Base-by-base conservation (phyloP, 805 yeast genomes). In the Candida ovalis region DNA sequence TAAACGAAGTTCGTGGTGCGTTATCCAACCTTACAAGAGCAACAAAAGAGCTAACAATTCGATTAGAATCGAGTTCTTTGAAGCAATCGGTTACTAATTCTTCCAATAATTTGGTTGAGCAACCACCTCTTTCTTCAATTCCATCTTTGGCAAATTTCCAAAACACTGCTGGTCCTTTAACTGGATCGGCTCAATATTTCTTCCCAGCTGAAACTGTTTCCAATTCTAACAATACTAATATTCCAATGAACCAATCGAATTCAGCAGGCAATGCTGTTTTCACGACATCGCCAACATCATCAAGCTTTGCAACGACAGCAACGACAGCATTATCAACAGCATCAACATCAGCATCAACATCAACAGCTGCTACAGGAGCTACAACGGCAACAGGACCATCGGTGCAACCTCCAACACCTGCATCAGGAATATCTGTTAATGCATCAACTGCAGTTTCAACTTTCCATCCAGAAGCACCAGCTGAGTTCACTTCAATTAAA, bases 31-130 rank as follows among this genome's bases (percentile, higher is more conserved):
- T 92, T 49, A 91, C 97, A 0, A 82, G 88, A 54, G 86, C 91
- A 3, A 88, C 97, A 3, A 92, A 92, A 60, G 98, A 92, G 60
- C 86, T 92, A 15, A 90, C 97, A 0, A 82, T 88, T n/a, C 74
- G 88, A 56, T 69, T 91, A 39, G 97, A 91, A 62, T 73, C 77
- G 37, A 80, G 86, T 50, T 72, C 84, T 17, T 78, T 67, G 50
- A 67, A 67, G 36, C 60, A 60, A 18, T 51, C 61, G 9, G 64
- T 62, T 41, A 57, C 60, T 7, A 60, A 53, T 44, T 44, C 60
- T 1, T 36, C 56, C 8, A 50, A 47, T 21, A 53, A 47, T 21
- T 42, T 54, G 23, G 50, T 55, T 25, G 68, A 64, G 32, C 70
- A 65, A 46, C 71, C 72, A 12, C 65, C 69, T 1, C 48, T 68